These are phyloP conservation scores for Leptodermis oblonga DNA, from an alignment of 257 asterid genomes.

Conservation along the genomic window DNA sequence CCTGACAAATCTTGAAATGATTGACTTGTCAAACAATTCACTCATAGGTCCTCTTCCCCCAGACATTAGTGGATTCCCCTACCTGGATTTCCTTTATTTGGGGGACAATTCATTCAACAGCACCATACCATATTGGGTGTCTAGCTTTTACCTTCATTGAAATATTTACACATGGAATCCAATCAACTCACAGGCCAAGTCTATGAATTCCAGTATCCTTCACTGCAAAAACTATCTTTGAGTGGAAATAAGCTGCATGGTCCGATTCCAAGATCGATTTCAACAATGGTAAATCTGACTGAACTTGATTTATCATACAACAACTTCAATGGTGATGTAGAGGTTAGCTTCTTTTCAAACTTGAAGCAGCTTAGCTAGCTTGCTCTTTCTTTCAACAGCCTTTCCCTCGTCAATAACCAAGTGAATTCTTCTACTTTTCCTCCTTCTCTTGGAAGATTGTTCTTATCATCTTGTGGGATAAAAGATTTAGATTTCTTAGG, in stretches of 20 bases:
- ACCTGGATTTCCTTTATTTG: conserved; percentile 8
- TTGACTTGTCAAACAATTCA: conserved; percentile 14
- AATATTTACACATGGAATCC: not conserved
- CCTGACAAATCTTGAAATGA: conserved; percentile 9
- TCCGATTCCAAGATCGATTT: conserved; percentile 21
- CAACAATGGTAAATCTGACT: conserved; percentile 17
- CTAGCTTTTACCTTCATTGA: conserved; percentile 15
- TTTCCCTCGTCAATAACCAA: not conserved
- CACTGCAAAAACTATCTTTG: not conserved
- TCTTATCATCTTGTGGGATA: conserved; percentile 7
- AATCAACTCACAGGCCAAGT: conserved; percentile 22
- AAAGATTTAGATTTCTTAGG: conserved; percentile 6
- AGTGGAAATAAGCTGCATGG: conserved; percentile 19
- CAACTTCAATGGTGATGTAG: conserved; percentile 22
- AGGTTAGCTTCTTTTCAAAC: conserved; percentile 23
- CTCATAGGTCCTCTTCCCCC: conserved; percentile 21
- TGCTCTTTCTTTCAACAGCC: conserved; percentile 22
- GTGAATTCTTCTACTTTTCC: conserved; percentile 11
- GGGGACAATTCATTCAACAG: conserved; percentile 13
- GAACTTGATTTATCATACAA: conserved; percentile 19
- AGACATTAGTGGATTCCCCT: conserved; percentile 7
- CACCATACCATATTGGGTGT: conserved; percentile 21
- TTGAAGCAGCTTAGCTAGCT: conserved; percentile 10
- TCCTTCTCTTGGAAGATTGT: not conserved
- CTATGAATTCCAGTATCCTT: conserved; percentile 18